Percentiles rank a stretch among this genome's conserved stretches.
Conservation (phyloP, 345 rosid species). For the Moringa oleifera region DNA sequence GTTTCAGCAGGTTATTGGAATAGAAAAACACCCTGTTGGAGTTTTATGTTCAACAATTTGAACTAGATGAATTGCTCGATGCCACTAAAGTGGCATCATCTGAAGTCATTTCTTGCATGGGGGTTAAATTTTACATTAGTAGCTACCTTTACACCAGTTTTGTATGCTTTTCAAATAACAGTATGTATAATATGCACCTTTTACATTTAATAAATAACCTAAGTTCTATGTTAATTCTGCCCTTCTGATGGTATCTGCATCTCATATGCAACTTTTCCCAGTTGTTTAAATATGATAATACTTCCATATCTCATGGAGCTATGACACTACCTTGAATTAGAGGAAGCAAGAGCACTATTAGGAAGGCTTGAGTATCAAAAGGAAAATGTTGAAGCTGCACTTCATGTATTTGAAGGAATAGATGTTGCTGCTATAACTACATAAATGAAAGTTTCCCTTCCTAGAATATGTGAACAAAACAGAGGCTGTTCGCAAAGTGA, state of each 20-base stretch:
- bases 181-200: background rate
- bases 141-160: background rate
- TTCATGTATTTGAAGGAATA: slow-evolving; percentile 71
- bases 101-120: too few relatives aligned
- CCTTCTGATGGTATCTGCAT: background rate
- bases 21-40: too few relatives aligned
- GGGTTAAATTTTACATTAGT: too few relatives aligned
- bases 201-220: background rate
- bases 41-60: too few relatives aligned
- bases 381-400: slow-evolving; percentile 61
- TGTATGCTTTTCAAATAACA: background rate
- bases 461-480: slow-evolving; percentile 35
- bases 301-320: background rate
- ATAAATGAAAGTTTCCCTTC: slow-evolving; percentile 46
- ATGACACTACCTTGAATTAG: slow-evolving; percentile 10
- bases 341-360: slow-evolving; percentile 81
- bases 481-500: slow-evolving; percentile 41
- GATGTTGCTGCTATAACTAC: slow-evolving; percentile 50
- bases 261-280: background rate
- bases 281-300: background rate
- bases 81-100: too few relatives aligned
- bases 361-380: slow-evolving; percentile 72
- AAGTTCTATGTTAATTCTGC: background rate
- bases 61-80: too few relatives aligned
- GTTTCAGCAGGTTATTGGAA: too few relatives aligned